These are phyloP conservation scores for Volvariella volvacea DNA, from an alignment of 1,284 basidiomycete genomes.

Conservation along the genomic window DNA sequence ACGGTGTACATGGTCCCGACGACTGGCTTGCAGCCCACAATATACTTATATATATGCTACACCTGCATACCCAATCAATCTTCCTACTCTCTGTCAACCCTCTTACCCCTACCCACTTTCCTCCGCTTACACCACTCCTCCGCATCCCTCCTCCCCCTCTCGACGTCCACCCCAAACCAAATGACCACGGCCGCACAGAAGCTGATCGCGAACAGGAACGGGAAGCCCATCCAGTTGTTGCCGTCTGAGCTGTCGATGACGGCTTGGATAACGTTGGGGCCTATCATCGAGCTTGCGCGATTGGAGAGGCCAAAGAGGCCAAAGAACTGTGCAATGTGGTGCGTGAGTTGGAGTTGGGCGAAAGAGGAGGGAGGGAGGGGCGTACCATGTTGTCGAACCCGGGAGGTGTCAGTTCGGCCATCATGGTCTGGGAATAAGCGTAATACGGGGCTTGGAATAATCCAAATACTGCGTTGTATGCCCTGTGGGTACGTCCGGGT, in stretches of 20 bases:
- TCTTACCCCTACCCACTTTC: no score
- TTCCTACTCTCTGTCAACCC: no score
- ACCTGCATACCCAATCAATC: no score
- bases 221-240: constrained; percentile 78
- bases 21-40: no score
- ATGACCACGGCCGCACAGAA: constrained; percentile 58
- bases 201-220: constrained; percentile 75
- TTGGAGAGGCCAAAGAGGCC: constrained; percentile 80
- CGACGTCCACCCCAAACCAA: constrained; percentile 68
- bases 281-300: constrained; percentile 76
- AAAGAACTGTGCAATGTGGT: constrained; percentile 50
- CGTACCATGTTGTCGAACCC: constrained; percentile 77
- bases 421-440: constrained; percentile 81
- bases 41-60: no score
- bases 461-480: constrained; percentile 76
- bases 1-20: no score
- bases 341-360: neutral
- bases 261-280: constrained; percentile 73
- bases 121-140: constrained; percentile 45
- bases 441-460: constrained; percentile 86
- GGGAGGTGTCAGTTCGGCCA: constrained; percentile 77
- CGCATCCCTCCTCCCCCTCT: constrained; percentile 62
- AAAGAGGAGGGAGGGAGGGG: neutral
- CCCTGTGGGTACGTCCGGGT: no score
- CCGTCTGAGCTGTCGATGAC: constrained; percentile 67